Base-by-base conservation (phyloP, 2,329 filamentous ascomycete species). In the Fusarium algeriense region DNA sequence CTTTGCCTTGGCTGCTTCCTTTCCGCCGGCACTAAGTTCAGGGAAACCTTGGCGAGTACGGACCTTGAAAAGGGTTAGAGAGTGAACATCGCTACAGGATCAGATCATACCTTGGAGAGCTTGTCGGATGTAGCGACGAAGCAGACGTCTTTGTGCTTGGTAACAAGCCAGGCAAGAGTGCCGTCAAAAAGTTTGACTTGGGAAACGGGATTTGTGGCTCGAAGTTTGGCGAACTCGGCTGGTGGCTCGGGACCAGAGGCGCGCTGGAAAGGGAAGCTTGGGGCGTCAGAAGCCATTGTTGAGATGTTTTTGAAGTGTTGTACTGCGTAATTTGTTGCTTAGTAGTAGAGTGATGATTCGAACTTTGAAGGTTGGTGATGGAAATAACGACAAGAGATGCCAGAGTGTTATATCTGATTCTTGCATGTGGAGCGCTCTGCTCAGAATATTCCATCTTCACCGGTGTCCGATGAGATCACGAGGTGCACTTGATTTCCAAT, bases 71-170 rank as follows among this genome's bases (percentile, higher is more conserved):
- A 20, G 15, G 3, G 30, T 71, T 8, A 69, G 28, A 69, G 28
- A 17, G 19, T 3, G 6, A 2, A 4, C 11, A 9, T 6, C 5
- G 1, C 15, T 4, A 43, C 17, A 26, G 1, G 13, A n/a, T 34
- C 28, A 34, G 5, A 19, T n/a, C 41, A 13, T 69, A 81, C 83
- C 79, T 86, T 86, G 34, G 84, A 86, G 19, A 86, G 76, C n/a
- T 83, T 78, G 35, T 82, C 60, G 35, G 85, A 83, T 0, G 82
- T 84, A 7, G 84, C 78, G 1, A 86, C 82, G 28, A 73, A 76
- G 60, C 81, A 82, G 14, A 86, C 82, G 70, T 86, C 84, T 49
- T 82, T 79, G 70, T 86, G 80, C 73, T 86, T 86, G 17, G 83
- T 82, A 8, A 84, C 80, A 2, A 86, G 76, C 85, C 85, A 87